phyloP scores from a whole-genome alignment of 2,329 filamentous ascomycete species.

The Neonectria magnoliae region DNA sequence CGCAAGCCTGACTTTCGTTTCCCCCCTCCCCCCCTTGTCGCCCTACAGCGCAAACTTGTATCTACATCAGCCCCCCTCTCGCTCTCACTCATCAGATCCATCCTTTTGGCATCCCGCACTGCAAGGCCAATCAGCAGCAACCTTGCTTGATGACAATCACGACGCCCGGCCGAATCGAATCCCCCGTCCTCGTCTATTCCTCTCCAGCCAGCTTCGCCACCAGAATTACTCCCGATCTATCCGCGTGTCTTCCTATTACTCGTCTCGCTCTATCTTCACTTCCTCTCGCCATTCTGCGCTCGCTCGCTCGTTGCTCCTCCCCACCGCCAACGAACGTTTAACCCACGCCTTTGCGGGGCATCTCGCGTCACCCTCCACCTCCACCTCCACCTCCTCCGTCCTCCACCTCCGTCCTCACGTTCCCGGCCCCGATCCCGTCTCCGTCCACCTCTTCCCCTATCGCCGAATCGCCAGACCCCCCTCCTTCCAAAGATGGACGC shows the following conservation, averaged over 20 bases:
- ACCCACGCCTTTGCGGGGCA: conserved; percentile 26
- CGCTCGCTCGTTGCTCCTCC: not conserved
- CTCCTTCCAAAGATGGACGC: conserved; percentile 34
- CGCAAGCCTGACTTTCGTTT: not conserved
- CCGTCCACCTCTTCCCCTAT: conserved; percentile 14
- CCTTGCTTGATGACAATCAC: conserved; percentile 1
- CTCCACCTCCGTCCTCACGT: not conserved
- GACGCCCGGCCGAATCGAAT: not conserved
- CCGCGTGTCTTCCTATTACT: not conserved
- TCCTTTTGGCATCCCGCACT: not conserved
- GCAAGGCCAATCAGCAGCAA: not conserved
- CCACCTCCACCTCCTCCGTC: not conserved
- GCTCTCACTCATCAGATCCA: not conserved
- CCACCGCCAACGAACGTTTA: not conserved
- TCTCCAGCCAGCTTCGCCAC: not conserved
- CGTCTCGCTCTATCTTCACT: not conserved
- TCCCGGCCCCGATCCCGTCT: conserved; percentile 5
- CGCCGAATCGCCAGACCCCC: conserved; percentile 15
- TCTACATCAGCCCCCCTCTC: not conserved
- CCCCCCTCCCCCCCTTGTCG: not conserved
- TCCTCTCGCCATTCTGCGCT: not conserved
- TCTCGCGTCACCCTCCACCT: conserved; percentile 11
- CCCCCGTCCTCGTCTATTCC: not conserved
- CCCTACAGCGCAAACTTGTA: not conserved
- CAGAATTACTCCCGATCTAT: not conserved